Evolutionary conservation across 179 eudicot species (phyloP).

Genomic region (Actinidia polygama): DNA sequence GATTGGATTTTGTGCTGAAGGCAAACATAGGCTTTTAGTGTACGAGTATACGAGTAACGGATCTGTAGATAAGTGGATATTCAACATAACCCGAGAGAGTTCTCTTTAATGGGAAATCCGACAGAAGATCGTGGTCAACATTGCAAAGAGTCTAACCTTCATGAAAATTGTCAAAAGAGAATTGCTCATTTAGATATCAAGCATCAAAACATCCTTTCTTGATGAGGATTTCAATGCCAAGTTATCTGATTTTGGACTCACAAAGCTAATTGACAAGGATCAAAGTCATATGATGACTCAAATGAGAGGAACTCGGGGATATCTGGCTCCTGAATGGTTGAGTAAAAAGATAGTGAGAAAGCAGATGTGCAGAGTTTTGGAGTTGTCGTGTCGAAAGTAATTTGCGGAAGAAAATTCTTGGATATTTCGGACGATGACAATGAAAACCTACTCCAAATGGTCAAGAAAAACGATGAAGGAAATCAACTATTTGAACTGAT

Average conservation of each 20-base stretch:
- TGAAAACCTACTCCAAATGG: background rate
- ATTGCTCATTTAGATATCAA: constrained; percentile 19
- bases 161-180: constrained; percentile 16
- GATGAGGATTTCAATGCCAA: background rate
- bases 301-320: constrained; percentile 14
- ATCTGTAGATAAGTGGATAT: constrained; percentile 30
- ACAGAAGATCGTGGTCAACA: background rate
- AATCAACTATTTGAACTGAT: background rate
- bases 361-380: constrained; percentile 15
- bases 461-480: constrained; percentile 2
- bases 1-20: constrained; percentile 2
- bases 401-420: constrained; percentile 7
- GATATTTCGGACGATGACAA: background rate
- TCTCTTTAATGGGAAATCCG: background rate
- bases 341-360: background rate
- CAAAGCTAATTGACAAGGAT: background rate
- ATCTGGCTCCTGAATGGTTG: constrained; percentile 10
- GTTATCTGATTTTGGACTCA: background rate
- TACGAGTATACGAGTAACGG: constrained; percentile 28
- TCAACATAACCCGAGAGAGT: background rate
- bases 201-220: background rate
- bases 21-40: background rate
- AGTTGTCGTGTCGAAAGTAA: background rate
- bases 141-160: constrained; percentile 22
- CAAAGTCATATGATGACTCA: constrained; percentile 7